Base-by-base conservation (phyloP, 2,329 filamentous ascomycete species). In the Botrytis elliptica region DNA sequence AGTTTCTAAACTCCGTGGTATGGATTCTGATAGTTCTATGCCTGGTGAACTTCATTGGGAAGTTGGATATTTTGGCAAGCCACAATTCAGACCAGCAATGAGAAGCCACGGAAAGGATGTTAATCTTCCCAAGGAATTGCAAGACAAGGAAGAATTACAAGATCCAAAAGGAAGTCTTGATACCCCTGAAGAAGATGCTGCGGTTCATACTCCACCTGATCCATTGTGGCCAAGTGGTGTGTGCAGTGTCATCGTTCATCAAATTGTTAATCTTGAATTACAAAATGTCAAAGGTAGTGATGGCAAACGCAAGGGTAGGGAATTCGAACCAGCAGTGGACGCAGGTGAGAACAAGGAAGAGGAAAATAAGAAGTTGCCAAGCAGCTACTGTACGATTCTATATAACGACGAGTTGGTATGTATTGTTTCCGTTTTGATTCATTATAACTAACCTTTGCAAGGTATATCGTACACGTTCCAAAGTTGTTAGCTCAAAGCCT, bases 171-270 rank as follows among this genome's bases (percentile, higher is more conserved):
- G 94, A 0, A 86, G 89, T 4, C 86, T 95, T 60, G 90, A 93
- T 73, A 93, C 84, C 12, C 87, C 88, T 2, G 87, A 92, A 65
- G 94, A 97, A 80, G 93, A 97, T 80, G 94, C 93, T 2, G 93
- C 97, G 4, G 89, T 92, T 62, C 92, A 94, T 80, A 98, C 95
- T 0, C 96, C 96, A 9, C 95, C 95, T 0, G 95, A 98, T 81
- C 95, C 95, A n/a, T 87, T 97, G 10, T 98, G 94, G 94, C 96
- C 95, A 1, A 97, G 92, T 78, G 96, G 96, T 73, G 86, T 99
- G 33, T 90, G 95, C 80, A 94, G 92, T 78, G 83, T 98, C 55
- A 88, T 98, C 62, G 88, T 98, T 40, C 95, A 98, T 80, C 95
- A 98, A 82, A 97, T 98, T 77, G 95, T 98, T 77, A 97, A 96